Conservation (phyloP, 305 asterid genomes). For the Solanum chacoense region DNA sequence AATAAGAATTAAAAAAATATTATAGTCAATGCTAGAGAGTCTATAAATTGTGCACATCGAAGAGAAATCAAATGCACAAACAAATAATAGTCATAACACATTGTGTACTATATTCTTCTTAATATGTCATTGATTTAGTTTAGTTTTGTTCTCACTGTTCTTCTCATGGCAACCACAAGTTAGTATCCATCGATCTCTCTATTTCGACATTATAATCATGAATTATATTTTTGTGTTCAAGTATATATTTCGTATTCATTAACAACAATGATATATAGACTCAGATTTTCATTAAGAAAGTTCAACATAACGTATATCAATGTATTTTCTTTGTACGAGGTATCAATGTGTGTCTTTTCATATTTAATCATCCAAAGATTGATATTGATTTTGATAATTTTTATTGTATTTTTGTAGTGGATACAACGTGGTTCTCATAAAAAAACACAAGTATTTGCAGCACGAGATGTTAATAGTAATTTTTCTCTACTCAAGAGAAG, state of each 20-base stretch:
- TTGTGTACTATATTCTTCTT: neutral
- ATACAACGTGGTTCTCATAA: neutral
- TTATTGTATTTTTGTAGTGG: neutral
- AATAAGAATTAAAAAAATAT: too few relatives aligned
- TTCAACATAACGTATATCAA: neutral
- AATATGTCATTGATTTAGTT: neutral
- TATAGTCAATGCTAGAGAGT: neutral
- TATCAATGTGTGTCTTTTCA: neutral
- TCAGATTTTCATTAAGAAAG: neutral
- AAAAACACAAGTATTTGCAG: neutral
- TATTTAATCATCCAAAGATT: neutral
- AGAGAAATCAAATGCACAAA: neutral
- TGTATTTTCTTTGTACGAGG: neutral
- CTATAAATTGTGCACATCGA: neutral
- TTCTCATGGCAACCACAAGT: neutral
- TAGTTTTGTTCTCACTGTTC: neutral
- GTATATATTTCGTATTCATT: neutral
- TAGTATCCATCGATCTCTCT: neutral
- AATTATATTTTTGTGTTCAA: neutral
- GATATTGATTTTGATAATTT: neutral
- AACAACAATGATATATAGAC: neutral
- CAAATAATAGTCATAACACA: neutral
- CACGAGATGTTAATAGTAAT: neutral
- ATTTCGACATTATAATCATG: neutral
- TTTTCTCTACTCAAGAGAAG: neutral